phyloP scores from a whole-genome alignment of 2,329 filamentous ascomycete species.

The Hypoxylon sp. region DNA sequence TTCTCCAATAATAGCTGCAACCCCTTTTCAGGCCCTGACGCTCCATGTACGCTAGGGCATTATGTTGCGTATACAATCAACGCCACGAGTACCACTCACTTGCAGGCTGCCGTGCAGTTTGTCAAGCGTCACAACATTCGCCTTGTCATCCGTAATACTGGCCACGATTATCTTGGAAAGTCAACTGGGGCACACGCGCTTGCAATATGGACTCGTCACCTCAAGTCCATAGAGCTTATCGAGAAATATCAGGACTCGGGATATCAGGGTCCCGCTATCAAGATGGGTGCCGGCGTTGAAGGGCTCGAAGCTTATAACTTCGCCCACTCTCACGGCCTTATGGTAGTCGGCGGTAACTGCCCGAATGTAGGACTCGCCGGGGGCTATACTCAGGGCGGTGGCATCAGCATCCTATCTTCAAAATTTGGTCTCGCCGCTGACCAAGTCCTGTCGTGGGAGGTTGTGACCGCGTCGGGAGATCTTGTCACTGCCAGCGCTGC shows the following conservation, averaged over 20 bases:
- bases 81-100: conserved; percentile 32
- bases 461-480: conserved; percentile 66
- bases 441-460: conserved; percentile 68
- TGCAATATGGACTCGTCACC: conserved; percentile 45
- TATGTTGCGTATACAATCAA: conserved; percentile 53
- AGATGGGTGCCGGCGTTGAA: conserved; percentile 53
- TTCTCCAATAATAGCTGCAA: conserved; percentile 52
- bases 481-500: conserved; percentile 62
- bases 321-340: conserved; percentile 25
- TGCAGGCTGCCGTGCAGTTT: conserved; percentile 51
- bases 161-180: conserved; percentile 57
- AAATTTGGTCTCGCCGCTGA: conserved; percentile 71
- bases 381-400: conserved; percentile 61
- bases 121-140: conserved; percentile 56
- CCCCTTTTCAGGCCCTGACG: conserved; percentile 59
- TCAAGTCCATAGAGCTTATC: conserved; percentile 42
- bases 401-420: conserved; percentile 67
- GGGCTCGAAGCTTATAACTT: conserved; percentile 25
- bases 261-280: conserved; percentile 59
- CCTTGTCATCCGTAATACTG: conserved; percentile 60
- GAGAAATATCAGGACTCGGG: conserved; percentile 36
- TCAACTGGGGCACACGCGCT: conserved; percentile 45
- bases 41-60: conserved; percentile 58
- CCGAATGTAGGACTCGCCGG: conserved; percentile 40
- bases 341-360: conserved; percentile 34